phyloP scores from a whole-genome alignment of 2,329 filamentous ascomycete species.

The Trichoderma koningiopsis region DNA sequence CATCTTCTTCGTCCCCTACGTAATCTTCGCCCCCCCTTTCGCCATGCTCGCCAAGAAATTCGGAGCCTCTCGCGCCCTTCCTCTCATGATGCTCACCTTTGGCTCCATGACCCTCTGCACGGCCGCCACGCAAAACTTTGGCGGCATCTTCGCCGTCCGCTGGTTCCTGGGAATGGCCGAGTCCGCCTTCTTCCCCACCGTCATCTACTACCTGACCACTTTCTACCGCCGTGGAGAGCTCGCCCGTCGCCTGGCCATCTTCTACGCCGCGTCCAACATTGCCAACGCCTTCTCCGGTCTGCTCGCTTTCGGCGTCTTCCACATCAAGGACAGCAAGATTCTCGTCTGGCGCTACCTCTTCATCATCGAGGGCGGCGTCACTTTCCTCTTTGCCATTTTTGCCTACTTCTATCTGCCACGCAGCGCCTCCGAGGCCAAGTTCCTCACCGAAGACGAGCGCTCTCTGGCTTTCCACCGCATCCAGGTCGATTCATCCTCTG shows the following conservation, averaged over 20 bases:
- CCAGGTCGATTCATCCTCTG: constrained; percentile 71
- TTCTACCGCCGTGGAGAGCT: constrained; percentile 54
- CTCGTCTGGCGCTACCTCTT: constrained; percentile 54
- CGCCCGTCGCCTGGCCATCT: constrained; percentile 58
- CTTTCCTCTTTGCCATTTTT: constrained; percentile 63
- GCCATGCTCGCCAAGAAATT: constrained; percentile 70
- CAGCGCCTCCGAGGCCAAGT: constrained; percentile 64
- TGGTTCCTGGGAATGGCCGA: constrained; percentile 57
- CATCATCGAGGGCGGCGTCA: constrained; percentile 57
- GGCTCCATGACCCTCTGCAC: constrained; percentile 66
- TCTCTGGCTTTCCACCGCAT: constrained; percentile 72
- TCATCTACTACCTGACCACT: constrained; percentile 55
- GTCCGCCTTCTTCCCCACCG: constrained; percentile 57
- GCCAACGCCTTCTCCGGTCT: constrained; percentile 60
- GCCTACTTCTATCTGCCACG: constrained; percentile 70
- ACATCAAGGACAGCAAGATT: constrained; percentile 43
- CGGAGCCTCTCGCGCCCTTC: constrained; percentile 67
- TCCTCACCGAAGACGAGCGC: constrained; percentile 67
- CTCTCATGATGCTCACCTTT: constrained; percentile 71
- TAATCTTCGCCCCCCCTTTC: constrained; percentile 63
- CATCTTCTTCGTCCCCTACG: constrained; percentile 77
- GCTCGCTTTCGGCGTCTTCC: constrained; percentile 53
- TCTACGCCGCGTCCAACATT: constrained; percentile 76
- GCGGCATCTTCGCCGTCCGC: constrained; percentile 52
- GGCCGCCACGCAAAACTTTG: constrained; percentile 53